Base-by-base conservation (phyloP, 225 moss, liverwort and hornwort genomes). In the Pseudisothecium myosuroides region DNA sequence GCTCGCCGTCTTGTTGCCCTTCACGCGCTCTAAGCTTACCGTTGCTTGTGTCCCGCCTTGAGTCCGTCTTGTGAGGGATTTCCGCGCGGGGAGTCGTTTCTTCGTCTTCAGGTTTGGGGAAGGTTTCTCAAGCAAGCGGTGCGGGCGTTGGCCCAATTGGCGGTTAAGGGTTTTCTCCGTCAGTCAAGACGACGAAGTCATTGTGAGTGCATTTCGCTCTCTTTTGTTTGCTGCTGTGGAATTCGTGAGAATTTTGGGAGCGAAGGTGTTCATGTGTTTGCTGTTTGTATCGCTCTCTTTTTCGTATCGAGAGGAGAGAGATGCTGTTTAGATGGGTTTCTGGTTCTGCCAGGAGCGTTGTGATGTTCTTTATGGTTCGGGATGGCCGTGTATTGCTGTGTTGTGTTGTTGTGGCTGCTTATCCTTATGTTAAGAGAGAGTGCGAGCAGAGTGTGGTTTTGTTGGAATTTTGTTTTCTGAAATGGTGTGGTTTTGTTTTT, bases 181-280 rank as follows among this genome's bases (percentile, higher is more conserved):
- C 89, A 34, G 83, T 90, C 93, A 94, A 90, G 82, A 94, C 94
- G 94, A 94, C 94, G 94, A 94, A 93, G 88, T 90, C 69, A 90
- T 88, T 73, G 94, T 94, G 63, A 93, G 93, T 89, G 69, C 58
- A 17, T 16, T 82, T 52, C 24, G 5, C 13, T 10, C 6, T 59
- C 17, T 41, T 7, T 31, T 7, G 16, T 50, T 50, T 16, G 5
- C 50, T 49, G 31, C 4, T 60, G 87, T 8, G 56, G 17, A 80
- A 43, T 66, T 43, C 17, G 68, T 43, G 72, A 47, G 60, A 9
- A 6, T 64, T 58, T 9, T n/a, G 27, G 29, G 20, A 69, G 67
- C 45, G 69, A 1, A 15, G 47, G 4, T 8, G 32, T 39, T 13
- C 37, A 18, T 13, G 26, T 6, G 45, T 23, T 50, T 2, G 23